Evolutionary conservation across 1,139 yeast genomes (phyloP).

Genomic region (Yamadazyma buinensis): DNA sequence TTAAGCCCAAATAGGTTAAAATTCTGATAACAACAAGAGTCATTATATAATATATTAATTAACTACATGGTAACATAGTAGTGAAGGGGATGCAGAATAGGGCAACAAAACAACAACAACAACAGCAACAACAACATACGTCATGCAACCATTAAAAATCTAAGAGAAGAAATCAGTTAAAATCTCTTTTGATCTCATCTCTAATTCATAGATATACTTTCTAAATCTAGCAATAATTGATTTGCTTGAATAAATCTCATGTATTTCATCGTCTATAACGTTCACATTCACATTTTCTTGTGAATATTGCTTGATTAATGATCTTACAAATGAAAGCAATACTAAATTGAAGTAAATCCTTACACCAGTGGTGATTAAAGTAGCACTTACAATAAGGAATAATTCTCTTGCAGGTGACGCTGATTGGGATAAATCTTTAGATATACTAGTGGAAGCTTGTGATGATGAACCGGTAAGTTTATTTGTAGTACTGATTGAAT

Average conservation of each 20-base stretch:
- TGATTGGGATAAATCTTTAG: slow-evolving; percentile 41
- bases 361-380: slow-evolving; percentile 48
- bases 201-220: slow-evolving; percentile 24
- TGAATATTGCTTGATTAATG: slow-evolving; percentile 33
- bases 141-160: too few relatives aligned
- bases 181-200: slow-evolving; percentile 28
- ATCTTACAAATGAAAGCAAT: slow-evolving; percentile 56
- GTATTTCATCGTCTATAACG: slow-evolving; percentile 25
- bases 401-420: slow-evolving; percentile 73
- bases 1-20: too few relatives aligned
- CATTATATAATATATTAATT: too few relatives aligned
- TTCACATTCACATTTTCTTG: slow-evolving; percentile 13
- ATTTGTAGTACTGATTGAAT: not conserved
- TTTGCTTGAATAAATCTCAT: slow-evolving; percentile 19
- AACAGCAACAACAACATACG: too few relatives aligned
- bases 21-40: too few relatives aligned
- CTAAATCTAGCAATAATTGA: slow-evolving; percentile 21
- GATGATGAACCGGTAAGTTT: not conserved
- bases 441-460: not conserved
- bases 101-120: too few relatives aligned
- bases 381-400: slow-evolving; percentile 57
- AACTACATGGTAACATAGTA: too few relatives aligned
- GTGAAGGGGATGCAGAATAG: too few relatives aligned
- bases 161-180: slow-evolving; percentile 20
- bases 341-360: slow-evolving; percentile 68